A percentile compares a stretch with the other conserved stretches of the same genome.
Evolutionary conservation across 75 land plant genomes (phyloP).

Genomic region (Azolla pinnata): DNA sequence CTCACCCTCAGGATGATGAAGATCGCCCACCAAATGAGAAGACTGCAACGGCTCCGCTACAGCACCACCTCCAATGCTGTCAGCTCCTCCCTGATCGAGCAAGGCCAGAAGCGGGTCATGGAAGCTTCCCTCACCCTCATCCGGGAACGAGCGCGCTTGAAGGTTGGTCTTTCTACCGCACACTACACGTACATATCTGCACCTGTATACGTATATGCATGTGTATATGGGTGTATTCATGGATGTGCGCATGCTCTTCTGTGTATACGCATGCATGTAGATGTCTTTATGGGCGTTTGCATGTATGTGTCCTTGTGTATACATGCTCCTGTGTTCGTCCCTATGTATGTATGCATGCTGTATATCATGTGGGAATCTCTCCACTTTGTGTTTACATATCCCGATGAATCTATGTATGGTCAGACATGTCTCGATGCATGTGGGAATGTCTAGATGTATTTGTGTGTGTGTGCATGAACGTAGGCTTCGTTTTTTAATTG

Average conservation of each 20-base stretch:
- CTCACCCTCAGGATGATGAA: too few relatives aligned
- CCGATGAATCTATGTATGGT: background rate
- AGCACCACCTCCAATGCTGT: too few relatives aligned
- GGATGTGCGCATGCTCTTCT: background rate
- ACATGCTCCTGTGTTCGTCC: background rate
- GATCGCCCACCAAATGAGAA: too few relatives aligned
- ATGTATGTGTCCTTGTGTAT: background rate
- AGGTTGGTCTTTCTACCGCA: constrained; percentile 31
- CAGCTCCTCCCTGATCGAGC: constrained; percentile 34
- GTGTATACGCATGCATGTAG: background rate
- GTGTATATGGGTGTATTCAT: background rate
- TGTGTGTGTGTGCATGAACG: background rate
- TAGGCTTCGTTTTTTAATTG: too few relatives aligned
- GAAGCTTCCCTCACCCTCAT: constrained; percentile 96
- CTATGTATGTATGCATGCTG: too few relatives aligned
- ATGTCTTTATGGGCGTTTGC: background rate
- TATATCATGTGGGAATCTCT: too few relatives aligned
- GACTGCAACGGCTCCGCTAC: too few relatives aligned
- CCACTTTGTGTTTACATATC: background rate
- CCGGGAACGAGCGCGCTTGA: constrained; percentile 89
- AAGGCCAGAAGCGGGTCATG: constrained; percentile 75
- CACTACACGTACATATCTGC: background rate
- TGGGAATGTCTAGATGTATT: background rate
- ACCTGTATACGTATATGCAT: background rate
- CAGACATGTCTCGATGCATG: background rate